Conservation (phyloP, 345 rosid genomes). For the Dovyalis caffra region DNA sequence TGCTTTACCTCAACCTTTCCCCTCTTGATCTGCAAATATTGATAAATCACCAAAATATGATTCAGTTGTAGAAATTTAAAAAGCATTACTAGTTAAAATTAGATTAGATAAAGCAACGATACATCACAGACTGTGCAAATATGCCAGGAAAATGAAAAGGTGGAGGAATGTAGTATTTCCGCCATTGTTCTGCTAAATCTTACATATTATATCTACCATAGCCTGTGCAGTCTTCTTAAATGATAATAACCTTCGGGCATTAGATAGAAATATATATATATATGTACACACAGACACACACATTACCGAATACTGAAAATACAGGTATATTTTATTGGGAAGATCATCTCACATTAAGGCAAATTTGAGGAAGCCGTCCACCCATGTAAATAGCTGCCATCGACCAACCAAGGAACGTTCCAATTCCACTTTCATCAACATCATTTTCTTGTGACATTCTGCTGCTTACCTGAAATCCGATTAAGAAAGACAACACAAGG, state of each 20-base stretch:
- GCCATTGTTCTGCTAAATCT: not conserved
- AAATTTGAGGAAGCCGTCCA: conserved; percentile 87
- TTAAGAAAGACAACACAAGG: not conserved
- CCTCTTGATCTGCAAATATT: conserved; percentile 62
- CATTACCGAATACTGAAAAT: not conserved
- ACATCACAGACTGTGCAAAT: not conserved
- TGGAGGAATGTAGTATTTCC: not conserved
- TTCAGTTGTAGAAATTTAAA: not conserved
- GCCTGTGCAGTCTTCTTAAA: not conserved
- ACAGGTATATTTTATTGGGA: not conserved
- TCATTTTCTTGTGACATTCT: conserved; percentile 28
- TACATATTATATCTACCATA: not conserved
- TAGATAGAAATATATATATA: no score
- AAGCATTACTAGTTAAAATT: not conserved
- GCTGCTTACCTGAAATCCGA: conserved; percentile 43
- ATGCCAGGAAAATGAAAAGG: not conserved
- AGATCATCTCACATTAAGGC: conserved; percentile 57
- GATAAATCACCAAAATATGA: conserved; percentile 9
- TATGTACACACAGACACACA: no score
- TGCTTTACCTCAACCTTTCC: conserved; percentile 73
- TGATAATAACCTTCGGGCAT: not conserved
- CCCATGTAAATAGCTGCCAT: conserved; percentile 93
- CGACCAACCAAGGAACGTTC: conserved; percentile 72
- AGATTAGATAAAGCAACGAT: not conserved
- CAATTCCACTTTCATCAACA: conserved; percentile 41